These are phyloP conservation scores for Davidsoniella neocaledoniae DNA, from an alignment of 2,329 filamentous ascomycete species.

Conservation along the genomic window DNA sequence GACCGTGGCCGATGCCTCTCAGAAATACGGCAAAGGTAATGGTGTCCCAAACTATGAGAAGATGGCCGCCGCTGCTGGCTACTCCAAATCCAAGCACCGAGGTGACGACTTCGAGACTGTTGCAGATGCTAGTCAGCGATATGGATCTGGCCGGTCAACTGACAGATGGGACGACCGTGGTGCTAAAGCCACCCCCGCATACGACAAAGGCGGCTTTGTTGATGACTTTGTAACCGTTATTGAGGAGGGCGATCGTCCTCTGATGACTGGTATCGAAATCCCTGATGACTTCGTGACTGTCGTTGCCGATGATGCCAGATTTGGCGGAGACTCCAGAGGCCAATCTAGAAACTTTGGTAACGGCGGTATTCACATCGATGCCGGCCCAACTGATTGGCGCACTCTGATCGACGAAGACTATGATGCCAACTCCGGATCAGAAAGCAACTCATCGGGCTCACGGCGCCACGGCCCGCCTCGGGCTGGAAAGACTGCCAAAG, in stretches of 20 bases:
- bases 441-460: neutral
- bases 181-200: neutral
- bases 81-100: neutral
- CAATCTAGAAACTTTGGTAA: neutral
- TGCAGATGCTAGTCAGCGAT: neutral
- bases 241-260: neutral
- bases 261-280: neutral
- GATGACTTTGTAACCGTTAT: conserved; percentile 9
- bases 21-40: conserved; percentile 1
- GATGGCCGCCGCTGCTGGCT: no score
- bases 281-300: conserved; percentile 6
- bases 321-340: no score
- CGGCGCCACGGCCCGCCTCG: neutral
- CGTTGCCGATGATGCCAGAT: neutral
- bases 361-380: conserved; percentile 4
- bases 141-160: neutral
- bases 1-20: conserved; percentile 3
- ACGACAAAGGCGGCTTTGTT: neutral
- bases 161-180: no score
- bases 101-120: conserved; percentile 3
- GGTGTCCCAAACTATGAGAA: no score
- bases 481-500: neutral
- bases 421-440: neutral
- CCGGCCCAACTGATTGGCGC: neutral
- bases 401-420: neutral